Evolutionary conservation across 2,329 filamentous ascomycete species (phyloP).

Genomic region (Ceratocystis alfenasii): DNA sequence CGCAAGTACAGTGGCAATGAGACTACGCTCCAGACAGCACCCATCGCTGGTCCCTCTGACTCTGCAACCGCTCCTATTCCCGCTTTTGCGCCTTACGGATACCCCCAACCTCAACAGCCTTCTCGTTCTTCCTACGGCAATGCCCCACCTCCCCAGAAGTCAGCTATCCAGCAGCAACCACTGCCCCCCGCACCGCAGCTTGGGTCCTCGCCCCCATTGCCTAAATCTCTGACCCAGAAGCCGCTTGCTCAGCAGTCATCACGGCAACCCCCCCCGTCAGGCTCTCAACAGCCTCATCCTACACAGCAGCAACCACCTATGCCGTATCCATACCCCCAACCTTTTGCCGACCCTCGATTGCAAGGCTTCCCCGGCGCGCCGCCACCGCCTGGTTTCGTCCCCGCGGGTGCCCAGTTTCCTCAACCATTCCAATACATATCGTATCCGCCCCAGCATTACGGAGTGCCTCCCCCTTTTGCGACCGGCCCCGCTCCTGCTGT

Average conservation of each 20-base stretch:
- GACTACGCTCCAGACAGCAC: slow-evolving; percentile 6
- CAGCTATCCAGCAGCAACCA: slow-evolving; percentile 19
- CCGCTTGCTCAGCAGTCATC: slow-evolving; percentile 21
- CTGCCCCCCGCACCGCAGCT: slow-evolving; percentile 18
- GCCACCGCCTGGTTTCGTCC: slow-evolving; percentile 2
- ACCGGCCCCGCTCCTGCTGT: not conserved
- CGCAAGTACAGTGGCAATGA: slow-evolving; percentile 6
- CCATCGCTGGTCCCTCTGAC: not conserved
- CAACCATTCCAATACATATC: slow-evolving; percentile 17
- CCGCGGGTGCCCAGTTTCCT: slow-evolving; percentile 15
- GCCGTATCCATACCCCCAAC: slow-evolving; percentile 22
- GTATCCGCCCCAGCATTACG: slow-evolving; percentile 14
- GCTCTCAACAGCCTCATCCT: not conserved
- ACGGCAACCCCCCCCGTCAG: slow-evolving; percentile 8
- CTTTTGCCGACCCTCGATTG: slow-evolving; percentile 21
- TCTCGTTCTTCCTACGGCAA: not conserved
- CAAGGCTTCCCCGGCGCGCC: slow-evolving; percentile 18
- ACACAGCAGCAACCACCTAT: slow-evolving; percentile 20
- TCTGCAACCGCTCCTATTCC: not conserved
- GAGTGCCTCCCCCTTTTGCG: not conserved
- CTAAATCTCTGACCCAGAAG: slow-evolving; percentile 9
- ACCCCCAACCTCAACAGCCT: slow-evolving; percentile 5
- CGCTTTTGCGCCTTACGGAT: slow-evolving; percentile 12
- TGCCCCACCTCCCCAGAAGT: slow-evolving; percentile 1
- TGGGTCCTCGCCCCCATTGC: slow-evolving; percentile 20